Evolutionary conservation across 2,329 filamentous ascomycete genomes (phyloP).

Genomic region (Cryoendolithus antarcticus): DNA sequence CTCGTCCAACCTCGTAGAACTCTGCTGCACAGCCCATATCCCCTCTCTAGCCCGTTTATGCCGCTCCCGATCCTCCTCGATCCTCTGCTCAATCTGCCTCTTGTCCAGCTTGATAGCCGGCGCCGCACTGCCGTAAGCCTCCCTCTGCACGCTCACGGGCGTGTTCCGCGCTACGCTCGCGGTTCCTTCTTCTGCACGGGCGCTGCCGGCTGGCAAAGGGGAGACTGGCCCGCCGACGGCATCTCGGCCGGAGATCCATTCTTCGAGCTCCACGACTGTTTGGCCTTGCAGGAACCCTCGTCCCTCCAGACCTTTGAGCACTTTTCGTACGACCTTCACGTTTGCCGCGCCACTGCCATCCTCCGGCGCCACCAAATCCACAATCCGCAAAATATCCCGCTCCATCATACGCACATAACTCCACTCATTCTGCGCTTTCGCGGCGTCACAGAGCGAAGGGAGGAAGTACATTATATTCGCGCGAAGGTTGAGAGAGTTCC

Average conservation of each 20-base stretch:
- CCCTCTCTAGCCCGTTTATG: conserved; percentile 86
- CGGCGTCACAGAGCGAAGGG: conserved; percentile 83
- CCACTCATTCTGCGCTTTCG: conserved; percentile 59
- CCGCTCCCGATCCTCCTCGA: conserved; percentile 90
- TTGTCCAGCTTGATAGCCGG: conserved; percentile 52
- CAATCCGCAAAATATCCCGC: conserved; percentile 78
- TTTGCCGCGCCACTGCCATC: conserved; percentile 85
- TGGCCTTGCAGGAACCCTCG: conserved; percentile 64
- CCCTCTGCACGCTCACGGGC: conserved; percentile 8
- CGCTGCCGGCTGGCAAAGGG: conserved; percentile 5
- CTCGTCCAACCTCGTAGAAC: conserved; percentile 37
- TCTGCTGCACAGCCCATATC: conserved; percentile 65
- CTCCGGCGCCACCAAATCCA: conserved; percentile 81
- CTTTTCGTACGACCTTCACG: conserved; percentile 70
- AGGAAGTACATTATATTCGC: conserved; percentile 99
- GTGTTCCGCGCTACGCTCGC: conserved; percentile 9
- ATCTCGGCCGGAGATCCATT: conserved; percentile 69
- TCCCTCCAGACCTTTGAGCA: conserved; percentile 40
- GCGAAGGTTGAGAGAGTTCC: conserved; percentile 87
- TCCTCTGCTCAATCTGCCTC: conserved; percentile 83
- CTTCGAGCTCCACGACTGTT: conserved; percentile 68
- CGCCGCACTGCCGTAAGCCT: conserved; percentile 3
- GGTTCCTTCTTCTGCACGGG: not conserved
- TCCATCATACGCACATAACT: conserved; percentile 92
- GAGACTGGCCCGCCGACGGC: conserved; percentile 11